Base-by-base conservation (phyloP, 371 early-diverging fungal genomes). In the Globomyces sp. region DNA sequence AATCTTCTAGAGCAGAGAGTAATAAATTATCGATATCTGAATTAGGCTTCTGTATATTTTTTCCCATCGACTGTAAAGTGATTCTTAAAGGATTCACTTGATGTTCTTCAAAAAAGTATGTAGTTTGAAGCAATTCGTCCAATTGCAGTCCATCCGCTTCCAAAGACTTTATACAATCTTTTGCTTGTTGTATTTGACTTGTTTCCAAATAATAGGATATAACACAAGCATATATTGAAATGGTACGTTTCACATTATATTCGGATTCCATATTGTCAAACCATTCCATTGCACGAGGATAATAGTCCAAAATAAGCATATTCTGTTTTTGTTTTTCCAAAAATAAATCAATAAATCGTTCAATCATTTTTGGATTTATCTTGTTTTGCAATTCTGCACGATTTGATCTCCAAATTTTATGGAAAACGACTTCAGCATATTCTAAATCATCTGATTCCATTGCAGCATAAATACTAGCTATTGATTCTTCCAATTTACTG, bases 301-400 rank as follows among this genome's bases (percentile, higher is more conserved):
- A n/a, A 43, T 37, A 58, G 55, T 40, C 55, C 13, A 9, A 63
- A 37, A 11, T 40, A 63, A 57, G 65, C 46, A 11, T 47, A 49
- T 57, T 86, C 4, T n/a, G 42, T 43, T 46, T 4, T 44, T 36
- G 41, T 42, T 1, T 45, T 40, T 78, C 81, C 47, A 92, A 75
- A 65, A 89, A 86, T 0, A 89, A 89, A 58, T 90, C 87, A 42
- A 95, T 72, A 50, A 95, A 91, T 39, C 88, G 75, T 72, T 97
- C 95, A 73, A 93, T 87, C 60, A 95, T 77, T 46, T 85, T 80
- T 9, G 85, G 82, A 67, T 92, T 89, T 6, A 87, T 85, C 44
- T 85, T 75, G 42, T 86, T 73, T 63, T 80, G 76, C 90, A 91
- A 88, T 52, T 90, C 90, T 43, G 81, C 79, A 0, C 86, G 81